Conservation (phyloP, 1,284 basidiomycete species). For the Stygiomarasmius scandens region DNA sequence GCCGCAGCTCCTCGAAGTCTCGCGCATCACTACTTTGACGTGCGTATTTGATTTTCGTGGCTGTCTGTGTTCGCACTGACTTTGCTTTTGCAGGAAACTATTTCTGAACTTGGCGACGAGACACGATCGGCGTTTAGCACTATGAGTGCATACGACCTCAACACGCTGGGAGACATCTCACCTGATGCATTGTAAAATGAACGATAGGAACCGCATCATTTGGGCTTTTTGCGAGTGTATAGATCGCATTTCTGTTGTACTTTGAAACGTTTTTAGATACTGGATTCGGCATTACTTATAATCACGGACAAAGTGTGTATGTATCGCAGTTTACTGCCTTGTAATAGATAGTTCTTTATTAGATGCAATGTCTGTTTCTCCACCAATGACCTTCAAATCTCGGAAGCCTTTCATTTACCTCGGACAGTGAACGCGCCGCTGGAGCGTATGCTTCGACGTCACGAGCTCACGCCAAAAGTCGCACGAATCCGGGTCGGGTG, state of each 20-base stretch:
- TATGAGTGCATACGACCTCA: constrained; percentile 59
- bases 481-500: too few species aligned
- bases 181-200: constrained; percentile 67
- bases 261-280: background rate
- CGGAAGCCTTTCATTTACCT: too few species aligned
- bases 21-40: constrained; percentile 94
- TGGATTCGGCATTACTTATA: background rate
- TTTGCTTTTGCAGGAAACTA: constrained; percentile 59
- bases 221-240: background rate
- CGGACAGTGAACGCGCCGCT: too few species aligned
- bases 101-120: constrained; percentile 76
- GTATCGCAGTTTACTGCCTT: too few species aligned
- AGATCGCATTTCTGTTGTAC: background rate
- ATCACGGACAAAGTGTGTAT: too few species aligned
- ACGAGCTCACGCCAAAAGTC: background rate
- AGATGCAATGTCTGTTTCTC: too few species aligned
- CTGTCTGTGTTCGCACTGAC: background rate
- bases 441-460: too few species aligned
- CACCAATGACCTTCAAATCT: too few species aligned
- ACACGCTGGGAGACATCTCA: constrained; percentile 75
- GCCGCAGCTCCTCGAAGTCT: constrained; percentile 81
- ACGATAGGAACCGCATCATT: too few species aligned
- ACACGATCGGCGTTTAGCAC: constrained; percentile 62
- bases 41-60: constrained; percentile 35
- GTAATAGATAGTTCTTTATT: background rate